Conservation (phyloP, 2,329 filamentous ascomycete genomes). For the Dactylonectria macrodidyma region DNA sequence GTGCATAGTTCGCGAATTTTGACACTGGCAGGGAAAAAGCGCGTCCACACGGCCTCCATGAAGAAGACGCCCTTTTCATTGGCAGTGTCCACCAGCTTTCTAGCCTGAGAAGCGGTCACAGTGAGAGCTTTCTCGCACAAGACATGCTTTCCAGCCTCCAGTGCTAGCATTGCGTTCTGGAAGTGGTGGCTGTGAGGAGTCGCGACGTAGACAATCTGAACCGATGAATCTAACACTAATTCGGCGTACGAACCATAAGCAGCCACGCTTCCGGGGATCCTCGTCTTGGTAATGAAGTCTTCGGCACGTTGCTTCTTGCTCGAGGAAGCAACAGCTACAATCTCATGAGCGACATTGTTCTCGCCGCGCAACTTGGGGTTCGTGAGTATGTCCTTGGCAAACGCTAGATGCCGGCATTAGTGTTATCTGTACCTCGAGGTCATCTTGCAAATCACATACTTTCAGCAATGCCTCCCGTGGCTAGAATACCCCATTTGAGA, state of each 20-base stretch:
- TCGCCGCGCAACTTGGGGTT: conserved; percentile 80
- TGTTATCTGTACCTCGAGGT: too few species aligned
- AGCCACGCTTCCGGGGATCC: conserved; percentile 78
- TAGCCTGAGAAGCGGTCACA: conserved; percentile 83
- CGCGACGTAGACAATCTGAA: conserved; percentile 91
- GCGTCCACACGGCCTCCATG: conserved; percentile 92
- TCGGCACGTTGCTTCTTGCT: conserved; percentile 71
- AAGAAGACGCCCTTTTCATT: conserved; percentile 80
- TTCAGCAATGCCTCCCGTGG: too few species aligned
- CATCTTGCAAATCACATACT: too few species aligned
- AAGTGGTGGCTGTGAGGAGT: conserved; percentile 95
- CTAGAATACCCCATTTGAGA: too few species aligned
- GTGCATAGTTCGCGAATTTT: conserved; percentile 77
- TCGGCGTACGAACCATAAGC: conserved; percentile 88
- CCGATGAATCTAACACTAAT: conserved; percentile 81
- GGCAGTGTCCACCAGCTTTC: conserved; percentile 80
- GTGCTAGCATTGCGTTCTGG: conserved; percentile 86
- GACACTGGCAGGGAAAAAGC: conserved; percentile 88
- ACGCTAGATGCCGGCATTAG: conserved; percentile 57
- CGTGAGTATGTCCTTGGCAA: conserved; percentile 83
- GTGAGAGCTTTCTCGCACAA: conserved; percentile 94
- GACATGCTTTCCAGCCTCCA: conserved; percentile 88
- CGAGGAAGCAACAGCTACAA: conserved; percentile 84
- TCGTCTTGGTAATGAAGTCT: conserved; percentile 79
- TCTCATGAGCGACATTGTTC: conserved; percentile 80